Percentiles rank a stretch among this genome's conserved stretches.
These are phyloP conservation scores for Penicillium sp. DNA, from an alignment of 2,329 filamentous ascomycete species.

Conservation along the genomic window DNA sequence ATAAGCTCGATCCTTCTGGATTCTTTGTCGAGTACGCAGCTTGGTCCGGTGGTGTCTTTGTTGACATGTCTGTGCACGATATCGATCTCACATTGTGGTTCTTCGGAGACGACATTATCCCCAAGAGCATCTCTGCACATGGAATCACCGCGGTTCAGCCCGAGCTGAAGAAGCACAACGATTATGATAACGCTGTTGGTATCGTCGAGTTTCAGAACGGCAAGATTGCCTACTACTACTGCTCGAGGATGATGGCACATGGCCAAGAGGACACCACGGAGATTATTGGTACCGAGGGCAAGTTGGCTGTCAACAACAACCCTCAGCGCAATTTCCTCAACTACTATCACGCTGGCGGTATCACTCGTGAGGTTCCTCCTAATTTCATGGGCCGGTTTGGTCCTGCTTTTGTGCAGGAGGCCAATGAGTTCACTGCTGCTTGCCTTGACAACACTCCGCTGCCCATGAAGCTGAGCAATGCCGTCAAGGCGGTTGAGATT, in stretches of 20 bases:
- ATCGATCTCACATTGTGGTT: slow-evolving; percentile 66
- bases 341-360: slow-evolving; percentile 53
- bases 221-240: slow-evolving; percentile 64
- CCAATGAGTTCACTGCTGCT: slow-evolving; percentile 61
- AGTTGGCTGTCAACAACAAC: slow-evolving; percentile 61
- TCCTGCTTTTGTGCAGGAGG: slow-evolving; percentile 63
- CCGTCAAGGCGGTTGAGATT: slow-evolving; percentile 60
- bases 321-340: slow-evolving; percentile 58
- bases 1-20: slow-evolving; percentile 62
- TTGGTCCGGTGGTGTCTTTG: slow-evolving; percentile 66
- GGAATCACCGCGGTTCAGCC: slow-evolving; percentile 61
- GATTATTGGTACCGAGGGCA: slow-evolving; percentile 66
- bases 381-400: slow-evolving; percentile 65
- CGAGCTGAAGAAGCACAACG: slow-evolving; percentile 56
- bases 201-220: slow-evolving; percentile 65
- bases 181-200: slow-evolving; percentile 63
- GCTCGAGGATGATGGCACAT: slow-evolving; percentile 64
- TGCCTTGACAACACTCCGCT: slow-evolving; percentile 58
- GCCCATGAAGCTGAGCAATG: slow-evolving; percentile 58
- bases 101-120: slow-evolving; percentile 54
- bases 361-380: slow-evolving; percentile 60
- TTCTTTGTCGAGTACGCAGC: slow-evolving; percentile 68
- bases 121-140: slow-evolving; percentile 57
- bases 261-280: slow-evolving; percentile 68
- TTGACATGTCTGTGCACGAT: slow-evolving; percentile 69